Conservation (phyloP, 805 yeast genomes). For the Candida broadrunensis region DNA sequence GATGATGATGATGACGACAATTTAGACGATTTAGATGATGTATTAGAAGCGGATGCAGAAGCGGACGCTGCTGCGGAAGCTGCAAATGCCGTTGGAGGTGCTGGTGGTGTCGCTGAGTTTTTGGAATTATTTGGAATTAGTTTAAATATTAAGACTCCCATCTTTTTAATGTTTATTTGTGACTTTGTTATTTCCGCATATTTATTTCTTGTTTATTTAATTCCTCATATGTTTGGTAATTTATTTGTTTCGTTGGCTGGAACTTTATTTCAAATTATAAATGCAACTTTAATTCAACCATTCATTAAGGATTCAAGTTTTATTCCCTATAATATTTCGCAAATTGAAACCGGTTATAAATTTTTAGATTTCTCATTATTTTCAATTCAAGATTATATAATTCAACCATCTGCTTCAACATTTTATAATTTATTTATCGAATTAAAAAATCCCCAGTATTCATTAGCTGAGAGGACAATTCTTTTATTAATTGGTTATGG, state of each 20-base stretch:
- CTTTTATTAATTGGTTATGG: constrained; percentile 34
- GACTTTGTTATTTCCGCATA: constrained; percentile 32
- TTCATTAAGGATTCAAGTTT: background rate
- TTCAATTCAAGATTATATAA: constrained; percentile 11
- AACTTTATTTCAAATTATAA: constrained; percentile 1
- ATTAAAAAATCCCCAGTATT: constrained; percentile 20
- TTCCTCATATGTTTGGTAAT: constrained; percentile 49
- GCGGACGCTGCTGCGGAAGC: constrained; percentile 6
- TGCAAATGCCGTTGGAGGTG: constrained; percentile 12
- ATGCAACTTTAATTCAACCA: background rate
- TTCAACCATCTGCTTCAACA: constrained; percentile 16
- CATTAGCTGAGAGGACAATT: constrained; percentile 34
- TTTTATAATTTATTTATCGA: constrained; percentile 16
- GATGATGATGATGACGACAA: background rate
- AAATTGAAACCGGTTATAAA: constrained; percentile 8
- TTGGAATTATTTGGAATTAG: constrained; percentile 35
- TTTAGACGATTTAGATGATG: constrained; percentile 5
- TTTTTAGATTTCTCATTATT: constrained; percentile 10
- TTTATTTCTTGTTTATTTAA: constrained; percentile 40
- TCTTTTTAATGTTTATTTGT: constrained; percentile 29
- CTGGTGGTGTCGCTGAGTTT: constrained; percentile 21
- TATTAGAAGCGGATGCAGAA: constrained; percentile 8
- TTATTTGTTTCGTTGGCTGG: constrained; percentile 14
- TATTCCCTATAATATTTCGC: background rate
- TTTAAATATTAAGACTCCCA: constrained; percentile 33